Evolutionary conservation across 2,329 filamentous ascomycete species (phyloP), one percentile per base, ranked within the genome.

Genomic region (Clonostachys rhizophaga): DNA sequence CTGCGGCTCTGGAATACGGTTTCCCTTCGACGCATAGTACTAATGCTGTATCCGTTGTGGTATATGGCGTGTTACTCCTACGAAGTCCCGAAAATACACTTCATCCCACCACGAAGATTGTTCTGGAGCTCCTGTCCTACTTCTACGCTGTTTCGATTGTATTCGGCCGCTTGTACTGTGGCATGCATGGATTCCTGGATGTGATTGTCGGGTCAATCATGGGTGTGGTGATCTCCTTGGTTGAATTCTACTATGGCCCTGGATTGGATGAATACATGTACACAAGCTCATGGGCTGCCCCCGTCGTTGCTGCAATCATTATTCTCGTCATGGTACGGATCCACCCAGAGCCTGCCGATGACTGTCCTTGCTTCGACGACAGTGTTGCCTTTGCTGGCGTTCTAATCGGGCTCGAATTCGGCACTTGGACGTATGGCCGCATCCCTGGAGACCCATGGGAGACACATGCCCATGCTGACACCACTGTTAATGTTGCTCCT

Each of bases 171-270:
- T 74, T 99, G 35, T 97, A 99, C 71, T 99, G 94, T 62, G 94
- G 94, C 51, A 99, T 99, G 94, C 94, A 99, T 68, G 94, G 94
- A 11, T 96, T 97, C 68, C 75, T 94, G 40, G 94, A 99, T 65
- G 91, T 97, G 20, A 69, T 94, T 13, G 67, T 94, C 48, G 94
- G 94, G 7, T 89, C 86, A 47, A 57, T 83, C 13, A 76, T 96
- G 47, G 94, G 94, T 34, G 86, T 84, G 11, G 67, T 78, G 45
- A 79, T 86, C 52, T 77, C 76, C 20, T 62, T 78, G 30, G 54
- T 81, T 51, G 81, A 86, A 59, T 84, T 81, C 58, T 73, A 80
- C 56, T 79, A 79, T 52, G 79, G 76, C 9, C 72, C 79, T 2
- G 63, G 70, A 4, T 78, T 95, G 49, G 89, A 95, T 54, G 68